Percentiles rank a stretch among this genome's conserved stretches.
phyloP scores from a whole-genome alignment of 805 yeast species.

The Lipomyces sp. region DNA sequence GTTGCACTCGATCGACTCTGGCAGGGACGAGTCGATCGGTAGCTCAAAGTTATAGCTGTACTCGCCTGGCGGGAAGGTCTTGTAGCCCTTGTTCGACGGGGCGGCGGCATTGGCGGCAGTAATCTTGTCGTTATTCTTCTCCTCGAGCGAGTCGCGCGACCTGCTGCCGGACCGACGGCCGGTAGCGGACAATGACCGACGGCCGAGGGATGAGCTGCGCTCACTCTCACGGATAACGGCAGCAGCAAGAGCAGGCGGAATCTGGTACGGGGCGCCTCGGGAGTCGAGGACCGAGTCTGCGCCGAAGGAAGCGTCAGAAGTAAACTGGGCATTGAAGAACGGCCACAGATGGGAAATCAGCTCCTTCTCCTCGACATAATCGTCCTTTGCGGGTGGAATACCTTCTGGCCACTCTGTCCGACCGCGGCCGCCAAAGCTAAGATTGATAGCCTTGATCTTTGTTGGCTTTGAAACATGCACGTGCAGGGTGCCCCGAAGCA shows the following conservation, averaged over 20 bases:
- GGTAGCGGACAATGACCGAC: constrained; percentile 13
- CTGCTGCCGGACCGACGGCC: constrained; percentile 31
- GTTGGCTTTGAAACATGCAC: constrained; percentile 72
- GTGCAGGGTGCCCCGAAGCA: constrained; percentile 79
- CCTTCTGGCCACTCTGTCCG: constrained; percentile 98
- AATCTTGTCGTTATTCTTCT: constrained; percentile 12
- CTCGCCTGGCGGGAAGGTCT: constrained; percentile 80
- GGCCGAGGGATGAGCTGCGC: constrained; percentile 23
- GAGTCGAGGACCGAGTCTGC: constrained; percentile 44
- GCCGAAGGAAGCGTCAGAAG: constrained; percentile 51
- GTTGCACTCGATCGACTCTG: constrained; percentile 77
- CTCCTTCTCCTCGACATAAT: constrained; percentile 66
- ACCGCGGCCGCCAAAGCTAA: constrained; percentile 68
- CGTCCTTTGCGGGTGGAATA: constrained; percentile 83
- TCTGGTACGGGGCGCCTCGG: constrained; percentile 25
- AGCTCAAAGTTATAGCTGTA: constrained; percentile 92
- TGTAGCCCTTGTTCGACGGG: constrained; percentile 45
- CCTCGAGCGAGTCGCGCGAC: constrained; percentile 29
- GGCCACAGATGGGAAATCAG: constrained; percentile 89
- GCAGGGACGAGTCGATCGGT: constrained; percentile 77
- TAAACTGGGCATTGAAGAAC: constrained; percentile 59
- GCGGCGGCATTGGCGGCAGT: constrained; percentile 13
- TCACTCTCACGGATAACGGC: constrained; percentile 26
- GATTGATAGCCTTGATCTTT: constrained; percentile 65
- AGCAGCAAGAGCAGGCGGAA: constrained; percentile 13